Base-by-base conservation (phyloP, 2,329 filamentous ascomycete species). In the Fusarium sp. region DNA sequence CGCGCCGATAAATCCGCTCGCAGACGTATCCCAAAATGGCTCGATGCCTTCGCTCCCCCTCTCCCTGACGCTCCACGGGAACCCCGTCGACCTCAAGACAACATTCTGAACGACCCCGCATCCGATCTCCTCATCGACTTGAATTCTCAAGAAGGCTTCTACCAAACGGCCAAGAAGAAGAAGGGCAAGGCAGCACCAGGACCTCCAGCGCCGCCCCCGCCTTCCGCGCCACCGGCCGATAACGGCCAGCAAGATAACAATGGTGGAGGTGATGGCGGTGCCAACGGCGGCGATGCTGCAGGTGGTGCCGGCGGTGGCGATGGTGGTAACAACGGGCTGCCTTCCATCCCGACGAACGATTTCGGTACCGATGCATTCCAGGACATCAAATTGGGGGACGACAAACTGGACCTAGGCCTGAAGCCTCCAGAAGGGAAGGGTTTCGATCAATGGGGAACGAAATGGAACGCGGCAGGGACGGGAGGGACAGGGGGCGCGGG, bases 311-410 rank as follows among this genome's bases (percentile, higher is more conserved):
- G 69, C 20, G 61, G 80, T 43, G 83, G 79, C 32, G 81, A 74
- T 10, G 83, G 78, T 45, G 83, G 83, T 20, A 83, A 82, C n/a
- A 73, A 68, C 14, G 65, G 80, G 10, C 73, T 80, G 22, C 76
- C 81, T 2, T 74, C 59, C 32, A 78, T 79, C 20, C 76, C 80
- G 4, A 77, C 74, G 17, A 76, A 79, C 25, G 86, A 86, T 57
- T 83, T 87, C 50, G 87, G 89, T 65, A 83, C 87, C n/a, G 81
- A 82, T 60, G 74, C 80, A 7, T 94, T 94, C 74, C 87, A 93
- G 52, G 91, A 94, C 35, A 90, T 95, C 73, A 93, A 90, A 76
- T 82, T 94, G 30, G 80, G 80, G n/a, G 88, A 91, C 73, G 90
- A 92, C 65, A 88, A 89, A 65, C 79, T 90, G 7, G 89, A 91